Conservation (phyloP, 1,284 basidiomycete genomes). For the Thecaphora frezii region DNA sequence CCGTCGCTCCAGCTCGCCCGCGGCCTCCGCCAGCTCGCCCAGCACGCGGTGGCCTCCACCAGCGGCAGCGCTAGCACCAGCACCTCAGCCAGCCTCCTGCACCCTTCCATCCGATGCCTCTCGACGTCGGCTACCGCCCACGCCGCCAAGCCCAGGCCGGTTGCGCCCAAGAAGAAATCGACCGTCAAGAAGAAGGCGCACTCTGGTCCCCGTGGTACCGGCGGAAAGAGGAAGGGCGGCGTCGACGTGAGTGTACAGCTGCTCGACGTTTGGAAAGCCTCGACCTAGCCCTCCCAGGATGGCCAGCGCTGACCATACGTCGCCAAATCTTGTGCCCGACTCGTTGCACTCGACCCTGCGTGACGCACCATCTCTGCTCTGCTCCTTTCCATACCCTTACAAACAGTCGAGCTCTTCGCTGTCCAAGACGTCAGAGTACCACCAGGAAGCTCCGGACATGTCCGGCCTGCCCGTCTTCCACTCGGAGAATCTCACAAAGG, state of each 20-base stretch:
- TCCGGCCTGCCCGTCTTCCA: slow-evolving; percentile 36
- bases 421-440: slow-evolving; percentile 35
- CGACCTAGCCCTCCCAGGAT: too few species aligned
- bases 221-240: slow-evolving; percentile 45
- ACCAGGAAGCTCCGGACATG: slow-evolving; percentile 41
- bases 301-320: too few species aligned
- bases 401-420: slow-evolving; percentile 21
- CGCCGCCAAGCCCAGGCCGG: slow-evolving; percentile 29
- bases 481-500: slow-evolving; percentile 29
- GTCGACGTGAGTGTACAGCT: slow-evolving; percentile 26
- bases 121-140: slow-evolving; percentile 4
- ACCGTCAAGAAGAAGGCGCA: slow-evolving; percentile 43
- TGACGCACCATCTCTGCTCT: too few species aligned
- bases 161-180: slow-evolving; percentile 47
- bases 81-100: slow-evolving; percentile 2
- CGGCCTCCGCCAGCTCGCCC: not conserved
- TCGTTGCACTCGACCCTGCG: too few species aligned
- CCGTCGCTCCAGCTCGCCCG: not conserved
- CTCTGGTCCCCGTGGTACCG: slow-evolving; percentile 38
- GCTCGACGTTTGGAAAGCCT: too few species aligned
- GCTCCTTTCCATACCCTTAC: not conserved
- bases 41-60: not conserved
- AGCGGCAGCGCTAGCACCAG: not conserved
- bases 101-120: slow-evolving; percentile 9
- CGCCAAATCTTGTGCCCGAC: too few species aligned